Percentiles rank a stretch among this genome's conserved stretches.
Conservation (phyloP, 2,329 filamentous ascomycete genomes). For the Fusarium neocosmosporiellum region DNA sequence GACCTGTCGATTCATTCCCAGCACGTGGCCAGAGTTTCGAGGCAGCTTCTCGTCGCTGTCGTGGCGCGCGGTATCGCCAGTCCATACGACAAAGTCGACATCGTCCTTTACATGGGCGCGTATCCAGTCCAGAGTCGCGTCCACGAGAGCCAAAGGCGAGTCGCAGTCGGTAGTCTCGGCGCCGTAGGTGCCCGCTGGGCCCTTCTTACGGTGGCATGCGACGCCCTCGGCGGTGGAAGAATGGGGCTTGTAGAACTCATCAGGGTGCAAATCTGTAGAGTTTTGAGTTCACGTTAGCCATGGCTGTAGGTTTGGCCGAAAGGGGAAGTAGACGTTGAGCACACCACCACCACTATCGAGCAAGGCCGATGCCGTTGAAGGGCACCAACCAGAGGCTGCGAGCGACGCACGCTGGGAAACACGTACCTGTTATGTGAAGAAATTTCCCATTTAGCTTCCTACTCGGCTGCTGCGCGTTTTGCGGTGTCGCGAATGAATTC, state of each 20-base stretch:
- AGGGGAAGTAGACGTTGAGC: slow-evolving; percentile 14
- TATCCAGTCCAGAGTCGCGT: slow-evolving; percentile 93
- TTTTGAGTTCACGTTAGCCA: slow-evolving; percentile 20
- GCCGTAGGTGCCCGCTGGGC: slow-evolving; percentile 83
- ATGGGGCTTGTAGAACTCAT: slow-evolving; percentile 85
- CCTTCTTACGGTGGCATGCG: slow-evolving; percentile 83
- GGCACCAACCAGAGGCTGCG: slow-evolving; percentile 17
- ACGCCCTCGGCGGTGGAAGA: slow-evolving; percentile 74
- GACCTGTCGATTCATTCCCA: slow-evolving; percentile 79
- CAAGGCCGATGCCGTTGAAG: background rate
- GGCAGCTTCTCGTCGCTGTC: slow-evolving; percentile 87
- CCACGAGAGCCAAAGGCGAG: slow-evolving; percentile 80
- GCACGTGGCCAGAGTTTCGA: slow-evolving; percentile 79
- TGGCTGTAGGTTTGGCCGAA: background rate
- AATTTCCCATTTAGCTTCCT: slow-evolving; percentile 77
- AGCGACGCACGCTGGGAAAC: slow-evolving; percentile 4
- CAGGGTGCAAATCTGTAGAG: slow-evolving; percentile 85
- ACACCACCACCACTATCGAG: slow-evolving; percentile 8
- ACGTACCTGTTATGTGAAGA: slow-evolving; percentile 86
- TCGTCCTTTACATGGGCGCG: slow-evolving; percentile 78
- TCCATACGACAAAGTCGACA: slow-evolving; percentile 94
- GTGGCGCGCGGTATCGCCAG: slow-evolving; percentile 88
- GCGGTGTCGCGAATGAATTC: slow-evolving; percentile 21
- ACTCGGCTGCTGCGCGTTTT: slow-evolving; percentile 38
- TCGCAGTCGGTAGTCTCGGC: slow-evolving; percentile 92